A percentile compares a stretch with the other conserved stretches of the same genome.
Evolutionary conservation across 495 filamentous ascomycete species (phyloP).

Genomic region (Aspergillus biplanus): DNA sequence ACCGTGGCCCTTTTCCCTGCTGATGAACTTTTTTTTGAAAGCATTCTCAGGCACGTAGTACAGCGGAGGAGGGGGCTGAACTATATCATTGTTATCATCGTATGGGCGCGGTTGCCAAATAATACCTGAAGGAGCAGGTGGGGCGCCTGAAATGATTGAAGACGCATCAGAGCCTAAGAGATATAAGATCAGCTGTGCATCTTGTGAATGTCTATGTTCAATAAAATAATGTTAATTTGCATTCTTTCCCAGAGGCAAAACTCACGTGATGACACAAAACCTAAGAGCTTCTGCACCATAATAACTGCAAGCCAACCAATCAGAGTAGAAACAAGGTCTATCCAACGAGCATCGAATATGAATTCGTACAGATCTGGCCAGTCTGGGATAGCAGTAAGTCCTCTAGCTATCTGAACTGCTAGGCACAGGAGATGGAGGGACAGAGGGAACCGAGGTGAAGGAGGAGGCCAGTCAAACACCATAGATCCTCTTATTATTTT

Average conservation of each 20-base stretch:
- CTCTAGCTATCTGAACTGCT: neutral
- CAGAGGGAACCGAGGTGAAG: neutral
- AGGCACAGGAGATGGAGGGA: constrained; percentile 11
- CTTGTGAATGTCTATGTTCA: neutral
- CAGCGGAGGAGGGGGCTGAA: neutral
- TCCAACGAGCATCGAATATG: neutral
- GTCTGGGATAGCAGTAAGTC: neutral
- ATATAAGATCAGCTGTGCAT: neutral
- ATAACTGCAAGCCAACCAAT: neutral
- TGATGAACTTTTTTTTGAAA: constrained; percentile 12
- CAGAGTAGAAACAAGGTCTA: neutral
- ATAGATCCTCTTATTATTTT: neutral
- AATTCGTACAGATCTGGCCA: neutral
- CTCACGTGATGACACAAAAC: constrained; percentile 25
- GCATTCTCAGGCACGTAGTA: neutral
- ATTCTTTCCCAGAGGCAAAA: neutral
- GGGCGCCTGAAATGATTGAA: neutral
- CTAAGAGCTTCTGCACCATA: constrained; percentile 22
- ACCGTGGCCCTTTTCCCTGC: constrained; percentile 8
- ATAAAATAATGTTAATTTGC: neutral
- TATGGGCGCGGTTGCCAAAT: neutral
- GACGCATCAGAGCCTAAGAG: neutral
- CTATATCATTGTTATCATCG: neutral
- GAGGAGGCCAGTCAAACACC: neutral
- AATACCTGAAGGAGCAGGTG: neutral